A percentile compares a stretch with the other conserved stretches of the same genome.
phyloP scores from a whole-genome alignment of 1,284 basidiomycete genomes.

The Apiotrichum domesticum region DNA sequence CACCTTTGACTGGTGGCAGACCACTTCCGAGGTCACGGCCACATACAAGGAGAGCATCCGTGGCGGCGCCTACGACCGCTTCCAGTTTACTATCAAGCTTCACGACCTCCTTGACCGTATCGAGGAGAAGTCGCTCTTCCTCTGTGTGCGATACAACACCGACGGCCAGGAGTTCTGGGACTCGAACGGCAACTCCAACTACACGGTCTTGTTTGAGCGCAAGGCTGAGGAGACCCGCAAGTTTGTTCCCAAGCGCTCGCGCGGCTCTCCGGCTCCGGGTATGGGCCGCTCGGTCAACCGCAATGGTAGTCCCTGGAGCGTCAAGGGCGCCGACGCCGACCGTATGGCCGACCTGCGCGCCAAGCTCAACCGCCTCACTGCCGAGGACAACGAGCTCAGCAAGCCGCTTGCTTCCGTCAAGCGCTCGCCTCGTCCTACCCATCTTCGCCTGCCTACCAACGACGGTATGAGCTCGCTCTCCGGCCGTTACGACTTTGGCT shows the following conservation, averaged over 20 bases:
- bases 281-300: slow-evolving; percentile 37
- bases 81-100: slow-evolving; percentile 52
- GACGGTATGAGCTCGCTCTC: slow-evolving; percentile 22
- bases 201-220: slow-evolving; percentile 54
- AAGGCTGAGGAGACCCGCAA: slow-evolving; percentile 15
- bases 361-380: slow-evolving; percentile 50
- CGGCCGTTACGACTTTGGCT: slow-evolving; percentile 52
- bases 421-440: slow-evolving; percentile 12
- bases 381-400: slow-evolving; percentile 36
- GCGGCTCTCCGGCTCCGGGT: slow-evolving; percentile 20
- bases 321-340: slow-evolving; percentile 41
- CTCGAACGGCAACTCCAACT: slow-evolving; percentile 77
- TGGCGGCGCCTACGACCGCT: slow-evolving; percentile 58
- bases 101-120: slow-evolving; percentile 55
- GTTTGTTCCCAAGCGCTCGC: slow-evolving; percentile 17
- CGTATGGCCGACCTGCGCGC: slow-evolving; percentile 48
- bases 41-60: slow-evolving; percentile 64
- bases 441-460: slow-evolving; percentile 21
- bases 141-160: slow-evolving; percentile 73
- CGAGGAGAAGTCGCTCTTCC: slow-evolving; percentile 76
- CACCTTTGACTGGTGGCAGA: slow-evolving; percentile 92
- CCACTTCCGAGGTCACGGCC: slow-evolving; percentile 84
- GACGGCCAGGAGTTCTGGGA: slow-evolving; percentile 77
- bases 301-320: slow-evolving; percentile 42
- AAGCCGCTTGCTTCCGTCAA: slow-evolving; percentile 6